Conservation (phyloP, 164 flowering plant species). For the Paratinospora sagittata region DNA sequence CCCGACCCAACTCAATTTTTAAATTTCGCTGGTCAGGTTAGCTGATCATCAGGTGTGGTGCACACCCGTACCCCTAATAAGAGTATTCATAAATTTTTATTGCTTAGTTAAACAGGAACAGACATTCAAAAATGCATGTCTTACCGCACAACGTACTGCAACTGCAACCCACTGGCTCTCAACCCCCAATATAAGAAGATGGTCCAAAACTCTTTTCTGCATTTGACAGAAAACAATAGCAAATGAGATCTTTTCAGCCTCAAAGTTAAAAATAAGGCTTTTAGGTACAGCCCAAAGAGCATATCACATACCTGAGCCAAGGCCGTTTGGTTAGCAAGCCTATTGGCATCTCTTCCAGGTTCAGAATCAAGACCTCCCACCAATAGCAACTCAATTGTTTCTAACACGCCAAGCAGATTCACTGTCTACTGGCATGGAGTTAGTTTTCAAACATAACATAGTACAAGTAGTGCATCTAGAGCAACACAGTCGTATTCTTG, state of each 20-base stretch:
- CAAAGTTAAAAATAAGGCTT: neutral
- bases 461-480: conserved; percentile 21
- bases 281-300: neutral
- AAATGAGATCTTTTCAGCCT: neutral
- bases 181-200: conserved; percentile 82
- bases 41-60: too few relatives aligned
- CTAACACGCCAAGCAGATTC: conserved; percentile 81
- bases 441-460: conserved; percentile 26
- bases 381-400: conserved; percentile 64
- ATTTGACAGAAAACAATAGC: conserved; percentile 17
- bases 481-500: neutral
- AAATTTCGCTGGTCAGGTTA: too few relatives aligned
- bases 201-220: conserved; percentile 73
- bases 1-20: too few relatives aligned
- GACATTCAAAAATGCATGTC: conserved; percentile 9
- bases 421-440: conserved; percentile 79
- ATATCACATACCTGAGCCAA: conserved; percentile 73
- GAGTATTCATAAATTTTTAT: neutral
- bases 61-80: too few relatives aligned
- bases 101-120: neutral
- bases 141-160: conserved; percentile 82
- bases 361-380: conserved; percentile 54
- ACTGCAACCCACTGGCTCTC: conserved; percentile 98
- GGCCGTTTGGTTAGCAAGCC: conserved; percentile 59
- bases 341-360: conserved; percentile 58